These are phyloP conservation scores for Lantana camara DNA, from an alignment of 257 asterid species.

Conservation along the genomic window DNA sequence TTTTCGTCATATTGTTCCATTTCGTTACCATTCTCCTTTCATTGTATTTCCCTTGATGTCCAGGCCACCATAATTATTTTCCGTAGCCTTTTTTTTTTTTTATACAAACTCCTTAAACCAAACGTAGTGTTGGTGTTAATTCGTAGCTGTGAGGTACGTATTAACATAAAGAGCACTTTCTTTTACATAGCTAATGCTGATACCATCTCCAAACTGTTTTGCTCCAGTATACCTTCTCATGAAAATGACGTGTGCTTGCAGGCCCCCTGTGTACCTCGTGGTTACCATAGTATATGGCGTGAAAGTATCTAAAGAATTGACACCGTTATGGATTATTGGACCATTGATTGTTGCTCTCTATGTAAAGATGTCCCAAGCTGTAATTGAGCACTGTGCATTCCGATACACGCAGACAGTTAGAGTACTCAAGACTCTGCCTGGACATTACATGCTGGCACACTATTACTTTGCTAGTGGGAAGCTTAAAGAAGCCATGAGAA, in stretches of 20 bases:
- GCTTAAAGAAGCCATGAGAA: conserved; percentile 48
- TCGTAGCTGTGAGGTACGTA: background rate
- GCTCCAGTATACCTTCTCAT: background rate
- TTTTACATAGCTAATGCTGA: background rate
- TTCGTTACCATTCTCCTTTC: no score
- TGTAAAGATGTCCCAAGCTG: conserved; percentile 51
- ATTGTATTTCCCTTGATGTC: no score
- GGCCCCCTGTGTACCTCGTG: conserved; percentile 61
- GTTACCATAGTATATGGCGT: conserved; percentile 62
- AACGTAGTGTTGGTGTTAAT: no score
- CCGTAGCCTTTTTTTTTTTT: no score
- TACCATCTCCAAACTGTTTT: background rate
- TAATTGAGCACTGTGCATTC: conserved; percentile 61
- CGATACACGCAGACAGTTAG: conserved; percentile 61
- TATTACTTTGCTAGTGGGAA: conserved; percentile 48
- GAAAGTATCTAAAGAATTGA: conserved; percentile 67
- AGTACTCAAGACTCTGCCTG: conserved; percentile 54
- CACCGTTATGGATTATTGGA: conserved; percentile 84
- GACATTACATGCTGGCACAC: conserved; percentile 36
- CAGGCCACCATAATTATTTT: no score
- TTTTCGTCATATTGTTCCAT: no score
- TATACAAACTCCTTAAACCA: no score
- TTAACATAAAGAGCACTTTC: background rate
- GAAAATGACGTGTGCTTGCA: conserved; percentile 42
- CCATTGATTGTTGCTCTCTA: conserved; percentile 67